A percentile compares a stretch with the other conserved stretches of the same genome.
These are phyloP conservation scores for Penicillium coffeae DNA, from an alignment of 495 filamentous ascomycete species.

Conservation along the genomic window DNA sequence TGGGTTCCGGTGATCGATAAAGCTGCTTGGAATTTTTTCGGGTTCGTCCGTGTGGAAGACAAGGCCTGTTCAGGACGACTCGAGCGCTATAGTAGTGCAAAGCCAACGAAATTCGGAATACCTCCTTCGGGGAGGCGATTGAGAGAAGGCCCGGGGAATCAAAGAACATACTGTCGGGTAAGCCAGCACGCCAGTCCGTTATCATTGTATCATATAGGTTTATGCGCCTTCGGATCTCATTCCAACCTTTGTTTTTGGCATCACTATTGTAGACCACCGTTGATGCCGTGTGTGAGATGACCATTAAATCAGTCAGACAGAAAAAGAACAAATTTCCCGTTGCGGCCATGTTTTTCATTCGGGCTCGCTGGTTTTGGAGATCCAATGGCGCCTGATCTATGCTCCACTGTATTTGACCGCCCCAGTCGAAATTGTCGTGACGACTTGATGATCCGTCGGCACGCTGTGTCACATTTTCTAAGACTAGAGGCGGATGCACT, in stretches of 20 bases:
- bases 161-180: slow-evolving; percentile 5
- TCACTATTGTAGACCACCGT: background rate
- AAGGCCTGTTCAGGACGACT: slow-evolving; percentile 59
- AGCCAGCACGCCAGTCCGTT: slow-evolving; percentile 10
- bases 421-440: no score
- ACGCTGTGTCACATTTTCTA: slow-evolving; percentile 26
- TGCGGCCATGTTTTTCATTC: background rate
- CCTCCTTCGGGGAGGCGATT: background rate
- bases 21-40: no score
- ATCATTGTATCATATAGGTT: background rate
- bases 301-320: background rate
- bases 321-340: background rate
- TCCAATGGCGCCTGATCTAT: slow-evolving; percentile 41
- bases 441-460: slow-evolving; percentile 55
- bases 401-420: slow-evolving; percentile 46
- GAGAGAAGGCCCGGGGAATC: background rate
- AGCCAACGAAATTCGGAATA: slow-evolving; percentile 19
- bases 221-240: background rate
- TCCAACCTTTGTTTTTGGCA: background rate
- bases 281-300: background rate
- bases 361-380: background rate
- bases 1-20: no score
- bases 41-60: no score
- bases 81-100: slow-evolving; percentile 56
- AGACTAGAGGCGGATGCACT: background rate